Percentiles rank a stretch among this genome's conserved stretches.
phyloP scores from a whole-genome alignment of 2,329 filamentous ascomycete genomes.

The Sporothrix dimorphospora region DNA sequence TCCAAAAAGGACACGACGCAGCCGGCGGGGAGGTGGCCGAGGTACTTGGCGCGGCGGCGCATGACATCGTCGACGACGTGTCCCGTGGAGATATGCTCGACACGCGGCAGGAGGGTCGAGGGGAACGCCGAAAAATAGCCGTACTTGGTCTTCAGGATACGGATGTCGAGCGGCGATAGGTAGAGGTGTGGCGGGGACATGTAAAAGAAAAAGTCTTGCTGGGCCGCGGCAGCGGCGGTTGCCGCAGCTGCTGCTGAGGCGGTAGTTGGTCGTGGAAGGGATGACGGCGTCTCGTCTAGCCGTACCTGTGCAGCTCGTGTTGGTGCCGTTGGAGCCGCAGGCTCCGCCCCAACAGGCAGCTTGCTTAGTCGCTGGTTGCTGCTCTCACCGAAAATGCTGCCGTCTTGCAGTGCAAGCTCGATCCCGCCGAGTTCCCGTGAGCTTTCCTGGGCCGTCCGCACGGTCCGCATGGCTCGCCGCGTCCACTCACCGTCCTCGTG shows the following conservation, averaged over 20 bases:
- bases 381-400: slow-evolving; percentile 5
- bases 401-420: slow-evolving; percentile 36
- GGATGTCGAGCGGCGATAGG: slow-evolving; percentile 85
- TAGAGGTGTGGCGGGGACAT: slow-evolving; percentile 86
- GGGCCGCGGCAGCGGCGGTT: slow-evolving; percentile 34
- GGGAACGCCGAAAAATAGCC: slow-evolving; percentile 82
- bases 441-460: slow-evolving; percentile 77
- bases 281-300: slow-evolving; percentile 30
- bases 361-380: background rate
- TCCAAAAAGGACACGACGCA: slow-evolving; percentile 90
- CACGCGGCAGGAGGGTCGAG: slow-evolving; percentile 79
- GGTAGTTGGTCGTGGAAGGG: background rate
- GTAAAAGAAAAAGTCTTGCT: slow-evolving; percentile 78
- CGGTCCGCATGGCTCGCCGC: slow-evolving; percentile 75
- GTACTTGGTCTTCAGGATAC: slow-evolving; percentile 87
- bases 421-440: slow-evolving; percentile 52
- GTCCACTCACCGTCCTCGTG: slow-evolving; percentile 93
- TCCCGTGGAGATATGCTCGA: slow-evolving; percentile 87
- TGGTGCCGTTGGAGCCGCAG: background rate
- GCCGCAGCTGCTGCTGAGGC: slow-evolving; percentile 17
- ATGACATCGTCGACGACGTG: slow-evolving; percentile 85
- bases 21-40: slow-evolving; percentile 84
- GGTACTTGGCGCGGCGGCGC: slow-evolving; percentile 81
- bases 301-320: slow-evolving; percentile 3
- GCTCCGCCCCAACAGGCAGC: slow-evolving; percentile 25